These are phyloP conservation scores for Gossypium gossypioides DNA, from an alignment of 441 rosid species.

Conservation along the genomic window DNA sequence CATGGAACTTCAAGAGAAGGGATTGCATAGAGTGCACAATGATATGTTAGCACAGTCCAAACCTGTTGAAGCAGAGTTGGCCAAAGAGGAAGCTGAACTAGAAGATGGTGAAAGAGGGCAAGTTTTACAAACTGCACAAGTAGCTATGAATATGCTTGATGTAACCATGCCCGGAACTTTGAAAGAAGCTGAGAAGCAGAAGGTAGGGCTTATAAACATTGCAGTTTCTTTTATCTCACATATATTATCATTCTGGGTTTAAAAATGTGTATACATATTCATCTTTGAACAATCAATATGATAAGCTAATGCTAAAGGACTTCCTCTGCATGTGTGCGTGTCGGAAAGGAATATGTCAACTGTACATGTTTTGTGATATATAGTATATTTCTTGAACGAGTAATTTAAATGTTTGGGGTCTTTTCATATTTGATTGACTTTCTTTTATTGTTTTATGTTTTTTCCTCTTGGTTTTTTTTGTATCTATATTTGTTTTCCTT, in stretches of 20 bases:
- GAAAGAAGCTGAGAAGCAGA: conserved; percentile 57
- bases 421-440: conserved; percentile 6
- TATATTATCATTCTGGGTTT: not conserved
- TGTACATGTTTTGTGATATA: not conserved
- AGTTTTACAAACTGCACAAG: conserved; percentile 60
- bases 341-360: not conserved
- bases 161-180: conserved; percentile 66
- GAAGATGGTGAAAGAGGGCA: conserved; percentile 52
- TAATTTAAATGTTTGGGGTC: not conserved
- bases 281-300: conserved; percentile 3
- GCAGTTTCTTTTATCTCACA: conserved; percentile 6
- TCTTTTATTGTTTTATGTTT: not conserved
- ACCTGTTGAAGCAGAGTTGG: conserved; percentile 34
- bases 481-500: not conserved
- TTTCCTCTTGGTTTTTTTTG: not conserved
- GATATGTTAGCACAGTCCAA: conserved; percentile 24
- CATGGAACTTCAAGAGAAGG: conserved; percentile 24
- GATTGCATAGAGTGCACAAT: conserved; percentile 23
- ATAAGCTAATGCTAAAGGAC: not conserved
- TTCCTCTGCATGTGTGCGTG: not conserved
- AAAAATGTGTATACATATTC: not conserved
- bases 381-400: not conserved
- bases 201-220: conserved; percentile 36
- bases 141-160: conserved; percentile 84
- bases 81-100: conserved; percentile 28